Base-by-base conservation (phyloP, 169 alveolate species). In the Plasmodium vinckei region DNA sequence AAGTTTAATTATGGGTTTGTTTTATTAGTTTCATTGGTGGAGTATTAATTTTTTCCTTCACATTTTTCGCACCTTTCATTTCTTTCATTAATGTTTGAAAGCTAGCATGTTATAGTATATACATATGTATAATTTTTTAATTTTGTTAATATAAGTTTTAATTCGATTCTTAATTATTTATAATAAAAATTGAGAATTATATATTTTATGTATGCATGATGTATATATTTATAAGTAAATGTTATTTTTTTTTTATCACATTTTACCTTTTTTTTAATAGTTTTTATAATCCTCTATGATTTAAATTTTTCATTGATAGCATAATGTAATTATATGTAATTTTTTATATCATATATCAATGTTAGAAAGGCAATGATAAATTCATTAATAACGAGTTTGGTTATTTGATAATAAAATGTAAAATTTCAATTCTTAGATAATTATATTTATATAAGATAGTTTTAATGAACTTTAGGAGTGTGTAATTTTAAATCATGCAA, bases 341-440 rank as follows among this genome's bases (percentile, higher is more conserved):
- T 64, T 64, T 64, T 10, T 39, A 33, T 39, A n/a, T 64, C n/a
- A 13, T 25, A n/a, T 64, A 25, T 39, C 10, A 64, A 15, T 19
- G 67, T 15, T 7, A 64, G 23, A 39, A 13, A 12, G 39, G 6
- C 9, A 25, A 64, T 13, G 39, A 64, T 27, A 33, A 64, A 33
- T 10, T 17, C 21, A 63, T 63, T 63, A n/a, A 64, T 57, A 57
- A 15, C 21, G 51, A 64, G 72, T 64, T 64, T 64, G 51, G 21
- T 64, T 64, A 64, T 39, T 33, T 64, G 54, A 64, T 39, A 64
- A 64, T 27, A 64, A 57, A 9, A 15, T 57, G 19, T 64, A 64
- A 64, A 33, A 12, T 64, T 33, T 64, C n/a, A 33, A 27, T 64
- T 10, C 39, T 33, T 64, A 57, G 21, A 57, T 57, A 57, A 63